Percentiles rank a stretch among this genome's conserved stretches.
Conservation (phyloP, 176 grass and related monocot species). For the Urochloa ruziziensis region DNA sequence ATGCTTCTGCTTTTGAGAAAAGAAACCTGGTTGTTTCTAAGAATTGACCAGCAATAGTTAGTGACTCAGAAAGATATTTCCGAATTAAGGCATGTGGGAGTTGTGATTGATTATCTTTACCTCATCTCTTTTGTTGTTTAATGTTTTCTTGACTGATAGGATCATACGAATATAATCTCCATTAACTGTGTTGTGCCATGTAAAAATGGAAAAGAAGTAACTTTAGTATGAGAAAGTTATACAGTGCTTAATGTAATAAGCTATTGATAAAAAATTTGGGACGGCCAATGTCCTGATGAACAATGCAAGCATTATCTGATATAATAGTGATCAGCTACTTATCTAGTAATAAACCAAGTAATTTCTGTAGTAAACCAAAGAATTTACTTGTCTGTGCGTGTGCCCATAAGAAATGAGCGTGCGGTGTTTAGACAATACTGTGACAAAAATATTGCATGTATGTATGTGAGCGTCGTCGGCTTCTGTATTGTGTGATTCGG, state of each 20-base stretch:
- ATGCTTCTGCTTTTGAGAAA: constrained; percentile 37
- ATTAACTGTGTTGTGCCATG: neutral
- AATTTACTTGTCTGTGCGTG: no score
- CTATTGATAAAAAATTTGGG: neutral
- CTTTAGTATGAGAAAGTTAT: neutral
- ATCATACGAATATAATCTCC: neutral
- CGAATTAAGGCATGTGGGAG: constrained; percentile 38
- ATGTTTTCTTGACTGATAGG: neutral
- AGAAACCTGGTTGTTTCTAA: constrained; percentile 19
- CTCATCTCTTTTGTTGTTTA: constrained; percentile 12
- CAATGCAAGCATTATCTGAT: no score
- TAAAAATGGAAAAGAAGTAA: neutral
- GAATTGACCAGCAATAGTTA: constrained; percentile 28
- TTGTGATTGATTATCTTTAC: constrained; percentile 51
- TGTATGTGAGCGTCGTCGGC: no score
- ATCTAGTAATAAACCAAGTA: no score
- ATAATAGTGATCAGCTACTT: no score
- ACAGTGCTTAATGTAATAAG: neutral
- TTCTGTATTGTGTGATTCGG: no score
- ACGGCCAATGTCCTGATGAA: no score
- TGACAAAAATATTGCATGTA: no score
- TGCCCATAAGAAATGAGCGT: no score
- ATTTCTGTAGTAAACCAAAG: no score
- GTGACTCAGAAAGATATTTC: constrained; percentile 45
- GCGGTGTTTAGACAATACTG: no score